phyloP scores from a whole-genome alignment of 2,329 filamentous ascomycete species.

The Scytalidium sp. region DNA sequence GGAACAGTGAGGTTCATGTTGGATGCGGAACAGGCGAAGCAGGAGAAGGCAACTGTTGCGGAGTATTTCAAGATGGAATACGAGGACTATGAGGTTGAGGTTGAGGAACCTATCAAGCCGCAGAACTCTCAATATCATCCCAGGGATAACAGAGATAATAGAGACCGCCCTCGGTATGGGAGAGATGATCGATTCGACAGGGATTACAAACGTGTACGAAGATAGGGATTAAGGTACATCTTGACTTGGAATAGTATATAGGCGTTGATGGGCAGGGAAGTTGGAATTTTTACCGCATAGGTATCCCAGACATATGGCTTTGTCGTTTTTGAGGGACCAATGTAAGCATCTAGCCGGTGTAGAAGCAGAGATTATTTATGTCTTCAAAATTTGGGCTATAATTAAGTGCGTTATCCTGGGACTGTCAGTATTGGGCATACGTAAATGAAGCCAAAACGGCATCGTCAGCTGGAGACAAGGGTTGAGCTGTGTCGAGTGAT shows the following conservation, averaged over 20 bases:
- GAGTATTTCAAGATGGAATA: conserved; percentile 71
- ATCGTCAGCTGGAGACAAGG: too few relatives aligned
- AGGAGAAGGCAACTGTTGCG: conserved; percentile 66
- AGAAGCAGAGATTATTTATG: too few relatives aligned
- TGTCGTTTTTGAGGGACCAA: background rate
- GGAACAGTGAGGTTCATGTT: conserved; percentile 89
- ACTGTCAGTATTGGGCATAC: too few relatives aligned
- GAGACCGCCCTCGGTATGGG: conserved; percentile 1
- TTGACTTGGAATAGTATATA: background rate
- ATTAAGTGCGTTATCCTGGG: too few relatives aligned
- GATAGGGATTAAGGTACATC: background rate
- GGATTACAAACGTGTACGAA: conserved; percentile 1
- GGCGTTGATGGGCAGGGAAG: background rate
- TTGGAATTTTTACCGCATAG: background rate
- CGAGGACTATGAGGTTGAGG: conserved; percentile 74
- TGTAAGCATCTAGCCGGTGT: background rate
- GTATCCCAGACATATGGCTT: background rate
- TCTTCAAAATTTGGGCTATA: too few relatives aligned
- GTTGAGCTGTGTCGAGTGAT: too few relatives aligned
- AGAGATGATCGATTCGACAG: conserved; percentile 10
- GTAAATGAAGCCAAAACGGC: too few relatives aligned
- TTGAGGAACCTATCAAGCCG: conserved; percentile 54
- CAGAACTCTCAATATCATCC: background rate
- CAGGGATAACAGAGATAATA: background rate
- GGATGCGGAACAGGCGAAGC: conserved; percentile 69